Evolutionary conservation across 108 stramenopile genomes (phyloP), one percentile per base, ranked within the genome.

Genomic region (Nitzschia sp.): DNA sequence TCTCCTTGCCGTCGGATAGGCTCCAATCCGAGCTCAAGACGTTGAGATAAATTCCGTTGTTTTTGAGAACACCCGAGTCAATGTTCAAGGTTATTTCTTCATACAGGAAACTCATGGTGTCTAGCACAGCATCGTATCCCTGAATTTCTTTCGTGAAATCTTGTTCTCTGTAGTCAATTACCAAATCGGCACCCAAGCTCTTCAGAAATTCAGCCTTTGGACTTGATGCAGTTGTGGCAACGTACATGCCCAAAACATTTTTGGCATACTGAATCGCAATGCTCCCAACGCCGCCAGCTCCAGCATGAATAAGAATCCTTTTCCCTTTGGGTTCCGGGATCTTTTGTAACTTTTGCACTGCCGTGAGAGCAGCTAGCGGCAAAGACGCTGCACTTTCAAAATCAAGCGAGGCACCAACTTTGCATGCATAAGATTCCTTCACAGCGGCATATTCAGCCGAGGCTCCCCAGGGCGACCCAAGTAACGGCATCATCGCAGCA

Each of bases 201-300:
- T 56, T 45, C 38, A 76, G 28, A 19, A 70, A 29, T 2, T 71
- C 69, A 1, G 36, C 55, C 58, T 70, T 76, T 3, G n/a, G 44
- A 3, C 19, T 48, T 16, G 69, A 70, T 2, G 75, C 75, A 3
- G 75, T 80, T 0, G 79, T 76, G 0, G 69, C 63, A 0, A 80
- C 73, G 6, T 27, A 9, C 45, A 45, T 56, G 9, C 66, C 50
- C 32, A 80, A 45, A 15, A 80, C 70, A 26, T 66, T 26, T 41
- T 72, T 76, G 33, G 79, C 79, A 67, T 71, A 75, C 31, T 75
- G 79, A 0, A 80, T 80, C 0, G 79, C 75, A 55, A 76, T 69
- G 6, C 47, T 55, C 32, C 75, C 75, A 3, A 76, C 75, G 13
- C 75, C 75, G 2, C 75, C 75, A 17, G 75, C 75, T n/a, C 75